Evolutionary conservation across 805 yeast genomes (phyloP), one percentile per base, ranked within the genome.

Genomic region (Priceomyces melissophilus): DNA sequence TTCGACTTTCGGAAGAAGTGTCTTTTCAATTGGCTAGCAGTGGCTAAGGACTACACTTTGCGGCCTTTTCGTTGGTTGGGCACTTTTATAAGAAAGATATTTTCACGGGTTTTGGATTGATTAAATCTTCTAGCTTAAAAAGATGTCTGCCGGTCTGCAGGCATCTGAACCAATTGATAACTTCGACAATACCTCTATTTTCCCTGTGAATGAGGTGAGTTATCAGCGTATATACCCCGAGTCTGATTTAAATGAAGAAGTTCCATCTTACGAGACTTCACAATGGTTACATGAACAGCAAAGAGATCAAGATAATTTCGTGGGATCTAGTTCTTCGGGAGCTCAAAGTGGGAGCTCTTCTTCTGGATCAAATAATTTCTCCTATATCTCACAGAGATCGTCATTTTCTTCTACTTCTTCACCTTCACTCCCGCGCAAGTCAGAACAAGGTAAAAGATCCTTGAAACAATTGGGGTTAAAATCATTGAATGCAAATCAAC

Each of bases 401-500:
- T 16, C 43, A 16, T 20, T 5, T 20, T 20, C 25, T 5, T 20
- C 25, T 8, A 20, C 8, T 20, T 8, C 25, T 20, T 34, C 44
- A 12, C 6, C 40, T 8, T 39, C 35, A 14, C 29, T 45, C 32
- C 32, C 44, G 14, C 38, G 42, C 20, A 39, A 44, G 30, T 14
- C 26, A 9, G 36, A 42, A 32, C 25, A 20, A 20, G 51, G 43
- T 9, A 56, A 53, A 23, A 52, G 55, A 9, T 44, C 60, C 20
- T 52, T 68, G 34, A 84, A 85, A 55, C 68, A 73, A 25, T 59
- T 86, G 15, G 91, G 95, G 0, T 67, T 87, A 42, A 79, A 78
- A 48, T 78, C 87, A 48, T 65, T 87, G 46, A 82, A 82, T 44
- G 86, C 93, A 1, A 73, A 79, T 46, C 89, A 87, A 52, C 93